Base-by-base conservation (phyloP, 495 filamentous ascomycete genomes). In the Lophiotrema nucula region DNA sequence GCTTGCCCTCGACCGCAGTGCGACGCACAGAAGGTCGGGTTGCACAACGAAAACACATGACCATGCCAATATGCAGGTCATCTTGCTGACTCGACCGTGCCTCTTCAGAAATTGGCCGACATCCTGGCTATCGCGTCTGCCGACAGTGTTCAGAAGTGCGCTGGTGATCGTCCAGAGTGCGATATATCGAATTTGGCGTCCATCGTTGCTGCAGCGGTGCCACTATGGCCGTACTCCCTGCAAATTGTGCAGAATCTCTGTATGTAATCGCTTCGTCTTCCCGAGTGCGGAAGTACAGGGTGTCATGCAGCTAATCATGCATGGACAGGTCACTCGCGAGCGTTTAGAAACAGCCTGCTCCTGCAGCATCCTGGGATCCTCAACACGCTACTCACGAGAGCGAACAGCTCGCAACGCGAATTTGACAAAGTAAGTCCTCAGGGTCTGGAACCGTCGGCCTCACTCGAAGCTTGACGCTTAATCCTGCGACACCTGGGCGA, bases 171-270 rank as follows among this genome's bases (percentile, higher is more conserved):
- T 0, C 62, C 66, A 15, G 61, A 65, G 1, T 72, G 67, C 45
- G 56, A 64, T 37, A 39, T 70, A 39, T 23, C 47, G 13, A 42
- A 21, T 19, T 52, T 73, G 39, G 65, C 63, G 1, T 54, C 45
- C 13, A 44, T 64, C n/a, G 42, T 69, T n/a, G 27, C 63, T 11
- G 63, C 64, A 1, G 68, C 62, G 12, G 48, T 72, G 38, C 41
- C 51, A 10, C 62, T 62, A n/a, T 68, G 68, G 68, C 53, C 66
- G 1, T 66, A 69, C 58, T 56, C 67, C 22, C 41, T 73, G 52
- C 27, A 60, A 18, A 58, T 72, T 38, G 46, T 73, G 26, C 53
- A 61, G n/a, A 44, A 37, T 27, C 53, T 73, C 1, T 58, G 69
- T 72, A 61, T 15, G 65, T 33, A 22, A 44, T 48, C 61, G 38